These are phyloP conservation scores for Paraconiothyrium sp. DNA, from an alignment of 2,329 filamentous ascomycete species.

Conservation along the genomic window DNA sequence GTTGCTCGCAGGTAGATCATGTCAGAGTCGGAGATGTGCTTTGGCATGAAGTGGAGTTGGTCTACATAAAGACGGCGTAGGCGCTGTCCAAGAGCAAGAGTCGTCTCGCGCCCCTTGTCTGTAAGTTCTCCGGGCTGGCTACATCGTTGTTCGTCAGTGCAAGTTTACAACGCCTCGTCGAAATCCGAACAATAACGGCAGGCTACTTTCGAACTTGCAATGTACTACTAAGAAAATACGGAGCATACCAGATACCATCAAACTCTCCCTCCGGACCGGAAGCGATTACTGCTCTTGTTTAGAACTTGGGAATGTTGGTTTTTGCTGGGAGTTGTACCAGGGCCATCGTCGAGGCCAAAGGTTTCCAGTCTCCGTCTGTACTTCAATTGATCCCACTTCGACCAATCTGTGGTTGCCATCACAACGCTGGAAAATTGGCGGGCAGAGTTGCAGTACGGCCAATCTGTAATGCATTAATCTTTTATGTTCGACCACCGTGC, in stretches of 20 bases:
- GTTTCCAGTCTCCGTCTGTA: conserved; percentile 82
- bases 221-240: background rate
- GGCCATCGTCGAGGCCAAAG: conserved; percentile 72
- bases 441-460: conserved; percentile 90
- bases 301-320: conserved; percentile 7
- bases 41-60: conserved; percentile 60
- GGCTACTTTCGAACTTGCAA: background rate
- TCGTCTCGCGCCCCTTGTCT: conserved; percentile 60
- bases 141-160: conserved; percentile 7
- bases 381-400: conserved; percentile 66
- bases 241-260: conserved; percentile 81
- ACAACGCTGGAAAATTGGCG: conserved; percentile 73
- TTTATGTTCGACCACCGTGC: background rate
- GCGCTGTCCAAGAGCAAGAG: conserved; percentile 58
- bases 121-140: conserved; percentile 61
- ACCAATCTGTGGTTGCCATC: conserved; percentile 62
- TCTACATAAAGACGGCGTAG: conserved; percentile 61
- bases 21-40: conserved; percentile 51
- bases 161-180: background rate
- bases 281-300: conserved; percentile 62
- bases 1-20: conserved; percentile 60
- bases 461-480: conserved; percentile 59
- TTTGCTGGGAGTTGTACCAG: conserved; percentile 47
- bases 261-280: conserved; percentile 73
- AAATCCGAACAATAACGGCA: background rate